These are phyloP conservation scores for Rhodamnia argentea DNA, from an alignment of 345 rosid species.

Conservation along the genomic window DNA sequence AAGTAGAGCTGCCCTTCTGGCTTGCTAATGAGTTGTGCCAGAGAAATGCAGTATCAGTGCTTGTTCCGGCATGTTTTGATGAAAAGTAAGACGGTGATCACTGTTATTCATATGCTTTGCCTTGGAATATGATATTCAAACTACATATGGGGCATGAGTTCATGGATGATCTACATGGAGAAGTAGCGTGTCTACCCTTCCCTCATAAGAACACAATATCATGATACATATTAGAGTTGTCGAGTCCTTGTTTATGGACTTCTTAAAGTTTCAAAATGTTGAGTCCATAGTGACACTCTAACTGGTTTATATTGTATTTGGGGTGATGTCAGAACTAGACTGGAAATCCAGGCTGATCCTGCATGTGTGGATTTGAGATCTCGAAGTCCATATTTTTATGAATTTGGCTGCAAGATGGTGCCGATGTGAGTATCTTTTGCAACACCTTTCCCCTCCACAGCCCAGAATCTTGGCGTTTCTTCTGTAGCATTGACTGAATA, in stretches of 20 bases:
- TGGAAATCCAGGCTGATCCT: conserved; percentile 87
- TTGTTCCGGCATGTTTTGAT: conserved; percentile 64
- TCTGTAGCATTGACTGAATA: not conserved
- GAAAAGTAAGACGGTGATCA: conserved; percentile 34
- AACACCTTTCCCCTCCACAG: not conserved
- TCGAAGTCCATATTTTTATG: conserved; percentile 63
- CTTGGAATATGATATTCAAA: not conserved
- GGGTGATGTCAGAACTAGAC: conserved; percentile 41
- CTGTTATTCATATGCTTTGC: not conserved
- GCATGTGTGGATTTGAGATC: conserved; percentile 79
- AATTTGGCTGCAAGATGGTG: conserved; percentile 78
- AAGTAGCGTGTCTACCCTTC: not conserved
- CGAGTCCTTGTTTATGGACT: not conserved
- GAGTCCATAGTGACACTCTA: not conserved
- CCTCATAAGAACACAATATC: not conserved
- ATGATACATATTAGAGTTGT: not conserved
- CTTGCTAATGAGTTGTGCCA: conserved; percentile 61
- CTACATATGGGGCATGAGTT: not conserved
- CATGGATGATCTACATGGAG: not conserved
- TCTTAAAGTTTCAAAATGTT: not conserved
- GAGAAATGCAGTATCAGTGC: conserved; percentile 56
- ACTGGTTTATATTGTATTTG: not conserved
- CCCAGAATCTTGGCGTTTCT: not conserved
- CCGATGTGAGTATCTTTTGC: conserved; percentile 52
- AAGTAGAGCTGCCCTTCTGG: conserved; percentile 75